phyloP scores from a whole-genome alignment of 2,329 filamentous ascomycete species.

The Colletotrichum eleusines region DNA sequence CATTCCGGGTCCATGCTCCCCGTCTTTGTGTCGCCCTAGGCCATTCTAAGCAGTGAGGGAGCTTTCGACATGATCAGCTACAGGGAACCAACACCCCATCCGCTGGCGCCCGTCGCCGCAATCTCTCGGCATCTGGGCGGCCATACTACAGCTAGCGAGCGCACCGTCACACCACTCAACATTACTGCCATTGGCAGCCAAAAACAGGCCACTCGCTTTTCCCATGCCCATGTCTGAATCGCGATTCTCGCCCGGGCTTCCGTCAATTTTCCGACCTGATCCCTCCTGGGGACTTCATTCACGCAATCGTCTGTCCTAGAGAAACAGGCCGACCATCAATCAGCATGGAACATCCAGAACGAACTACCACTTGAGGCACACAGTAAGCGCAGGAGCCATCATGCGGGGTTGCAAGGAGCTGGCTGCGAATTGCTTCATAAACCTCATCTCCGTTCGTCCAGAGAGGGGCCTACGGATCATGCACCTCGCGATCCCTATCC shows the following conservation, averaged over 20 bases:
- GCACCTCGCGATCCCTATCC: slow-evolving; percentile 26
- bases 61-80: slow-evolving; percentile 28
- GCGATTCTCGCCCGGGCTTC: slow-evolving; percentile 1
- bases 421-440: slow-evolving; percentile 39
- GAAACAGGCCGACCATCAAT: not conserved
- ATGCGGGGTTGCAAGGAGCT: slow-evolving; percentile 28
- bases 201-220: slow-evolving; percentile 14
- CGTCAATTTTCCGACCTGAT: not conserved
- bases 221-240: slow-evolving; percentile 5
- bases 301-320: slow-evolving; percentile 10
- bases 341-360: not conserved
- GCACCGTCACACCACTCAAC: slow-evolving; percentile 5
- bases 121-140: slow-evolving; percentile 35
- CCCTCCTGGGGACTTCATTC: not conserved
- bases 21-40: not conserved
- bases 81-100: slow-evolving; percentile 9
- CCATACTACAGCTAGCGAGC: slow-evolving; percentile 7
- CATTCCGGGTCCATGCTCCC: slow-evolving; percentile 8
- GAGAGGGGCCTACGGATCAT: slow-evolving; percentile 41
- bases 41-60: slow-evolving; percentile 17
- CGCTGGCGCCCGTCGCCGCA: slow-evolving; percentile 23
- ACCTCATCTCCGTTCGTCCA: slow-evolving; percentile 38
- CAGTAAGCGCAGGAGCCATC: slow-evolving; percentile 17
- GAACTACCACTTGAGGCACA: slow-evolving; percentile 7
- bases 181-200: slow-evolving; percentile 2